Base-by-base conservation (phyloP, 139 green algal genomes). In the Tetraselmis striata region DNA sequence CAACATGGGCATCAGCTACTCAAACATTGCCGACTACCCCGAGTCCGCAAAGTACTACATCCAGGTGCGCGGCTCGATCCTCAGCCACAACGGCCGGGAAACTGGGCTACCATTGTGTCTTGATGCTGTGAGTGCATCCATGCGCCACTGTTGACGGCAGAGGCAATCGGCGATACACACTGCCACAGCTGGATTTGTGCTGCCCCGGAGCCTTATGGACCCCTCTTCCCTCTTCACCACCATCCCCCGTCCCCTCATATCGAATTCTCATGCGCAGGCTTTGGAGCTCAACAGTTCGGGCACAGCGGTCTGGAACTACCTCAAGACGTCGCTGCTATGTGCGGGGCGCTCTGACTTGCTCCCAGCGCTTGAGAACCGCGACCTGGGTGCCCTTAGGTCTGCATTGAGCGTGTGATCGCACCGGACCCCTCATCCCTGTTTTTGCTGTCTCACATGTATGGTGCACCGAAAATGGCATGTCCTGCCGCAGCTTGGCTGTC, bases 1-100 rank as follows among this genome's bases (percentile, higher is more conserved):
- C 77, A 99, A 99, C 91, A 96, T 99, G 94, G 97, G 97, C 78
- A 99, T 99, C 87, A 91, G 83, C 80, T 95, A 95, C 84, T 81
- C 86, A 27, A 93, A 93, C 81, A 79, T 89, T 1, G 80, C 18
- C n/a, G 30, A 82, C n/a, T 77, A 82, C 28, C 25, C 24, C 59
- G n/a, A 76, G 58, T 28, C 58, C 2, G 79, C 59, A 11, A 24
- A 31, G 28, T 77, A 76, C n/a, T 82, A 82, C 79, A 67, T 67
- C 18, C 45, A 67, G 45, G 45, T 67, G n/a, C n/a, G n/a, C n/a
- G n/a, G n/a, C n/a, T n/a, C n/a, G n/a, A n/a, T n/a, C n/a, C n/a
- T n/a, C n/a, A n/a, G n/a, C n/a, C n/a, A n/a, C n/a, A n/a, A n/a
- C n/a, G n/a, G n/a, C n/a, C n/a, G n/a, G n/a, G n/a, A n/a, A n/a